phyloP scores from a whole-genome alignment of 495 filamentous ascomycete species.

The Penicillium taxi region DNA sequence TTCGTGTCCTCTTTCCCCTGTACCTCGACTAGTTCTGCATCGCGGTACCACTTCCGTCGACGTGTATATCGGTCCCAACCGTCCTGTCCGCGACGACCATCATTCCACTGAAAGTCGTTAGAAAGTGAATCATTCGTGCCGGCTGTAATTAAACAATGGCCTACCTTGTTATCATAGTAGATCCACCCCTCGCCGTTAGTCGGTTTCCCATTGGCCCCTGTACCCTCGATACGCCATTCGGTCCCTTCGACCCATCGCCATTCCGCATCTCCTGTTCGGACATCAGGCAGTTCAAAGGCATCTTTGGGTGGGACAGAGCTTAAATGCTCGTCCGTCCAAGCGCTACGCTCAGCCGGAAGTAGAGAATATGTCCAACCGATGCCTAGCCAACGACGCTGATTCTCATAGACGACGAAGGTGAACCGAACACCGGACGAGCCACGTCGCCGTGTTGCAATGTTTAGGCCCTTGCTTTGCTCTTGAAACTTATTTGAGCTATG shows the following conservation, averaged over 20 bases:
- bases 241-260: slow-evolving; percentile 87
- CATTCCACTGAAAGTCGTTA: slow-evolving; percentile 62
- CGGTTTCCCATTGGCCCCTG: slow-evolving; percentile 34
- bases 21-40: slow-evolving; percentile 87
- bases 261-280: slow-evolving; percentile 66
- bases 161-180: slow-evolving; percentile 95
- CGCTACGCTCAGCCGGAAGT: slow-evolving; percentile 75
- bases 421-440: slow-evolving; percentile 75
- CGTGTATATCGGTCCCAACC: slow-evolving; percentile 95
- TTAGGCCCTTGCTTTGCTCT: slow-evolving; percentile 35
- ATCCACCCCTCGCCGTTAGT: slow-evolving; percentile 78
- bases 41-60: slow-evolving; percentile 89
- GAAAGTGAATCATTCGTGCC: neutral
- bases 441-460: slow-evolving; percentile 44
- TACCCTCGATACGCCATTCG: slow-evolving; percentile 83
- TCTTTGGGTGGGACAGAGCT: slow-evolving; percentile 71
- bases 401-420: slow-evolving; percentile 93
- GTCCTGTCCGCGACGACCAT: slow-evolving; percentile 78
- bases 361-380: slow-evolving; percentile 90
- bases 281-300: slow-evolving; percentile 78
- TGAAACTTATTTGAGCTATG: slow-evolving; percentile 21
- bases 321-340: slow-evolving; percentile 96
- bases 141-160: neutral
- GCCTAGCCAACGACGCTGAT: slow-evolving; percentile 91
- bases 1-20: slow-evolving; percentile 24